Percentiles rank a stretch among this genome's conserved stretches.
phyloP scores from a whole-genome alignment of 768 basidiomycete species.

The Kwoniella dejecticola region DNA sequence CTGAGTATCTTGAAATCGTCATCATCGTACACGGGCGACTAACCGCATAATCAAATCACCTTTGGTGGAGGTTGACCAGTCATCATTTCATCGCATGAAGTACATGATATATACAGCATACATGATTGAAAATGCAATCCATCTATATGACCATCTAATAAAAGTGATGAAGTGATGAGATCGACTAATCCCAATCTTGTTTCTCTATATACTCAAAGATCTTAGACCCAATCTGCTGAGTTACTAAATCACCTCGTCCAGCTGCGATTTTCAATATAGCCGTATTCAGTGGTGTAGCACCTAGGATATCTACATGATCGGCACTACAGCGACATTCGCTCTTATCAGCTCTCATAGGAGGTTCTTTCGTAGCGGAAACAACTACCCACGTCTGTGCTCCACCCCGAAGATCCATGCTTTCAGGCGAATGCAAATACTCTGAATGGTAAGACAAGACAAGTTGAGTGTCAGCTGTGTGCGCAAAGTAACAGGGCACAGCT shows the following conservation, averaged over 20 bases:
- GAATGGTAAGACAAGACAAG: neutral
- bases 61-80: too few species aligned
- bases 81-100: too few species aligned
- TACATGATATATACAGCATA: too few species aligned
- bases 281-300: constrained; percentile 80
- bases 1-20: neutral
- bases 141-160: too few species aligned
- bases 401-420: constrained; percentile 72
- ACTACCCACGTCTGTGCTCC: constrained; percentile 74
- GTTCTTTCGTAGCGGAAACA: neutral
- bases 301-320: constrained; percentile 83
- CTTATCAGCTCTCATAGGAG: neutral
- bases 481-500: too few species aligned
- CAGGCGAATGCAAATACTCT: constrained; percentile 68
- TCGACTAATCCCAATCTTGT: constrained; percentile 76
- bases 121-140: too few species aligned
- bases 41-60: neutral
- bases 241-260: constrained; percentile 66
- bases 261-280: constrained; percentile 88
- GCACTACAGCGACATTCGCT: constrained; percentile 21
- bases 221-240: constrained; percentile 70
- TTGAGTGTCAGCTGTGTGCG: neutral
- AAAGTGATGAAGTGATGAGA: too few species aligned
- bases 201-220: constrained; percentile 73
- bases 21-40: neutral